phyloP scores from a whole-genome alignment of 176 grass and related monocot species.

The Ananas comosus region DNA sequence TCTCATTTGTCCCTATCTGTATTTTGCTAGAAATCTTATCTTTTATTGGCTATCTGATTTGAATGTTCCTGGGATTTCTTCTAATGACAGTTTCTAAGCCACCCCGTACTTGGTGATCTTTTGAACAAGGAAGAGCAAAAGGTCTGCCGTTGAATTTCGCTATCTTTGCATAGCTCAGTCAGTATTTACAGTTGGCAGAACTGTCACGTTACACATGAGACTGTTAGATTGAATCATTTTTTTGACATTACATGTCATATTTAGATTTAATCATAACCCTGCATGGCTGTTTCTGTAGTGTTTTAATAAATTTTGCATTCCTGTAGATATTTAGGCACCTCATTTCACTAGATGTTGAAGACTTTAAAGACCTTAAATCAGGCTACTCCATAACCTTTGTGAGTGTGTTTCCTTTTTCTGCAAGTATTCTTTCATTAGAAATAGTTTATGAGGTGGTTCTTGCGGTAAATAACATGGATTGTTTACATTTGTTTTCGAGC shows the following conservation, averaged over 20 bases:
- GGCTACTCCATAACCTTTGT: slow-evolving; percentile 75
- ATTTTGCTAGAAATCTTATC: neutral
- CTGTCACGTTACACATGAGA: neutral
- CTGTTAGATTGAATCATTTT: neutral
- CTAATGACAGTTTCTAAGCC: slow-evolving; percentile 61
- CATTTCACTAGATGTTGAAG: slow-evolving; percentile 63
- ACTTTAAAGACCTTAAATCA: slow-evolving; percentile 77
- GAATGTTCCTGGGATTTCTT: neutral
- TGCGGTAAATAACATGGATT: neutral
- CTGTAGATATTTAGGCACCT: slow-evolving; percentile 77
- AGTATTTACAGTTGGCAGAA: neutral
- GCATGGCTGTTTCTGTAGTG: neutral
- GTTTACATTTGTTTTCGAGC: slow-evolving; percentile 8
- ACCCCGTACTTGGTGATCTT: slow-evolving; percentile 67
- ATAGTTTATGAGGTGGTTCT: slow-evolving; percentile 1
- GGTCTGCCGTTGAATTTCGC: slow-evolving; percentile 13
- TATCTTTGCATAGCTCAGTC: slow-evolving; percentile 1
- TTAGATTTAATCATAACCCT: neutral
- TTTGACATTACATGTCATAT: neutral
- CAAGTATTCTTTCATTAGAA: neutral
- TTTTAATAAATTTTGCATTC: slow-evolving; percentile 6
- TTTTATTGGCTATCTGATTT: neutral
- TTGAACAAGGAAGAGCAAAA: slow-evolving; percentile 69
- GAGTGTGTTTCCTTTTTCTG: slow-evolving; percentile 16
- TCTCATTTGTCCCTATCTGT: neutral